phyloP scores from a whole-genome alignment of 305 asterid species.

The Fraxinus xanthoxyloides region DNA sequence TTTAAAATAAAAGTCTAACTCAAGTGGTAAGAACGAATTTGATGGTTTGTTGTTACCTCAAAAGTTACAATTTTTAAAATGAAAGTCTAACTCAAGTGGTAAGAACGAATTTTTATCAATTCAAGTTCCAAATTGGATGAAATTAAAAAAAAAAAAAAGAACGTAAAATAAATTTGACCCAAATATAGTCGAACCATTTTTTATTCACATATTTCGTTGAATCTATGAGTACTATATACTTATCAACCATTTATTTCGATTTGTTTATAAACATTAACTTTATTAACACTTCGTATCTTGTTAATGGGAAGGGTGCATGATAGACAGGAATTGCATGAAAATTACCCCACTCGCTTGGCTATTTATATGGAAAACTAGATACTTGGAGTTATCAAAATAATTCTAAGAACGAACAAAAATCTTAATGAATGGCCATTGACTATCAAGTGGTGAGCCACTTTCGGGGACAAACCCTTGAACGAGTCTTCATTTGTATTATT shows the following conservation, averaged over 20 bases:
- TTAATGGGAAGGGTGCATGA: neutral
- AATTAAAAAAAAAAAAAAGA: too few relatives aligned
- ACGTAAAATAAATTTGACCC: neutral
- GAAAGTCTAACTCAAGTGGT: neutral
- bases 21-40: too few relatives aligned
- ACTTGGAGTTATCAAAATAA: neutral
- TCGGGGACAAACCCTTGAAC: slow-evolving; percentile 4
- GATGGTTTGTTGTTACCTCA: neutral
- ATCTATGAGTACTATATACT: neutral
- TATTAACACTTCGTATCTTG: neutral
- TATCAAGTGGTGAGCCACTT: neutral
- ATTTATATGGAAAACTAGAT: neutral
- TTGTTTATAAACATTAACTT: neutral
- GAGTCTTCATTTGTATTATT: neutral
- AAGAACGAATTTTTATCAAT: neutral
- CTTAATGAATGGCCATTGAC: neutral
- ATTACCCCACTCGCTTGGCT: neutral
- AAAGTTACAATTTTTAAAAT: neutral
- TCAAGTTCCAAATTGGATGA: neutral
- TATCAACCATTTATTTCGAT: neutral
- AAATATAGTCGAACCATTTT: neutral
- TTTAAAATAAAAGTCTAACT: neutral
- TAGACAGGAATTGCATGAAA: neutral
- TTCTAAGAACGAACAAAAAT: neutral
- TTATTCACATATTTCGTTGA: neutral